Evolutionary conservation across 139 green algal genomes (phyloP).

Genomic region (Zygnema circumcarinatum): DNA sequence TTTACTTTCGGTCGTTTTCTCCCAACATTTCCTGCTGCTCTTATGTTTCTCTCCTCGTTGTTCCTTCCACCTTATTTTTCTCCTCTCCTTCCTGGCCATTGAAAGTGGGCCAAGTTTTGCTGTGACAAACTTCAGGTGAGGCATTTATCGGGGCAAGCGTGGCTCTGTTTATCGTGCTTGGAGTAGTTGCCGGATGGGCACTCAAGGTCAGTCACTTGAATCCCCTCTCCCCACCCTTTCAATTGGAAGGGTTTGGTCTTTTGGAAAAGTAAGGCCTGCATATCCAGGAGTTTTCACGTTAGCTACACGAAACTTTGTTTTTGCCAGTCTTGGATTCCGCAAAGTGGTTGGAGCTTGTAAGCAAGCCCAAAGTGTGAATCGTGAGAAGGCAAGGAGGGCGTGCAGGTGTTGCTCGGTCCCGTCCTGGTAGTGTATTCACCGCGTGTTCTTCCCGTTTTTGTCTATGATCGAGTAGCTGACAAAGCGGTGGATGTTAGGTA

Average conservation of each 20-base stretch:
- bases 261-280: too few relatives aligned
- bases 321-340: too few relatives aligned
- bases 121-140: background rate
- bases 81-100: too few relatives aligned
- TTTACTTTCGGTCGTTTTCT: too few relatives aligned
- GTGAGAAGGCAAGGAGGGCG: too few relatives aligned
- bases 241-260: background rate
- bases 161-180: background rate
- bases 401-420: background rate
- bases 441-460: conserved; percentile 1
- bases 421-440: background rate
- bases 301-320: too few relatives aligned
- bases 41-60: too few relatives aligned
- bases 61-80: too few relatives aligned
- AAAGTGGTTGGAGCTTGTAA: too few relatives aligned
- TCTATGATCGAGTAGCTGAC: background rate
- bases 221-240: background rate
- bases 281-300: too few relatives aligned
- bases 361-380: too few relatives aligned
- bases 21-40: too few relatives aligned
- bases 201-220: background rate
- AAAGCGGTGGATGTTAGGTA: conserved; percentile 27
- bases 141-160: background rate
- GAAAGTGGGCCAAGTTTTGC: background rate
- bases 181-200: background rate